A percentile compares a stretch with the other conserved stretches of the same genome.
Conservation (phyloP, 2,329 filamentous ascomycete species). For the Ceratocystis albifundus region DNA sequence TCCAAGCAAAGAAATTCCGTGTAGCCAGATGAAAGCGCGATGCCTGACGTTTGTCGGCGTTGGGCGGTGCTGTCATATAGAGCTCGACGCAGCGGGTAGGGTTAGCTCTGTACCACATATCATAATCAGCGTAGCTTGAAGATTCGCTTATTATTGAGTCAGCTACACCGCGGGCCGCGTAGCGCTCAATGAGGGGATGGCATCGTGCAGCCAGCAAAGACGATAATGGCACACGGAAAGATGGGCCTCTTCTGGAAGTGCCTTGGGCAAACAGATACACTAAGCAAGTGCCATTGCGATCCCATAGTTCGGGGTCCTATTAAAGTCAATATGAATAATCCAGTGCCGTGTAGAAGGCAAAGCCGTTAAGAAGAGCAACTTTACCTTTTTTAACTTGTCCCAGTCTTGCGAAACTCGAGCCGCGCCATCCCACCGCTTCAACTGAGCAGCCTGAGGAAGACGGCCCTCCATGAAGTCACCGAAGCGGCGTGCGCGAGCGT, state of each 20-base stretch:
- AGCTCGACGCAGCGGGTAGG: conserved; percentile 41
- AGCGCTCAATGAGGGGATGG: conserved; percentile 46
- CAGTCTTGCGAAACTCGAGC: conserved; percentile 36
- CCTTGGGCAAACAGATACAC: conserved; percentile 58
- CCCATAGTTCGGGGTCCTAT: conserved; percentile 63
- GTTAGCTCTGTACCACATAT: conserved; percentile 29
- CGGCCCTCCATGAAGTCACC: conserved; percentile 29
- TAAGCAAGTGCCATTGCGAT: conserved; percentile 54
- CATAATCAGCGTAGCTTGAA: conserved; percentile 27
- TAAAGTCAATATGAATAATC: background rate
- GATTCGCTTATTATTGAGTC: conserved; percentile 14
- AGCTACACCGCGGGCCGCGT: conserved; percentile 26
- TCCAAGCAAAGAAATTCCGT: conserved; percentile 65
- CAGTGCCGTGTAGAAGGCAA: conserved; percentile 19
- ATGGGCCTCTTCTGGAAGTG: conserved; percentile 52
- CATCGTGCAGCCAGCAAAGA: conserved; percentile 48
- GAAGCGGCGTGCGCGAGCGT: conserved; percentile 24
- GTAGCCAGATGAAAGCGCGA: conserved; percentile 56
- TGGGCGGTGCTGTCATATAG: conserved; percentile 55
- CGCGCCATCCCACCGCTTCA: conserved; percentile 43
- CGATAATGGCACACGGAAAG: conserved; percentile 53
- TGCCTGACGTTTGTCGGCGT: conserved; percentile 41
- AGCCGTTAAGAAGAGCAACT: conserved; percentile 1
- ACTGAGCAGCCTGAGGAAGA: conserved; percentile 26
- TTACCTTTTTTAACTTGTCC: conserved; percentile 39